Conservation (phyloP, 768 basidiomycete genomes). For the Austroboletus eburneus region DNA sequence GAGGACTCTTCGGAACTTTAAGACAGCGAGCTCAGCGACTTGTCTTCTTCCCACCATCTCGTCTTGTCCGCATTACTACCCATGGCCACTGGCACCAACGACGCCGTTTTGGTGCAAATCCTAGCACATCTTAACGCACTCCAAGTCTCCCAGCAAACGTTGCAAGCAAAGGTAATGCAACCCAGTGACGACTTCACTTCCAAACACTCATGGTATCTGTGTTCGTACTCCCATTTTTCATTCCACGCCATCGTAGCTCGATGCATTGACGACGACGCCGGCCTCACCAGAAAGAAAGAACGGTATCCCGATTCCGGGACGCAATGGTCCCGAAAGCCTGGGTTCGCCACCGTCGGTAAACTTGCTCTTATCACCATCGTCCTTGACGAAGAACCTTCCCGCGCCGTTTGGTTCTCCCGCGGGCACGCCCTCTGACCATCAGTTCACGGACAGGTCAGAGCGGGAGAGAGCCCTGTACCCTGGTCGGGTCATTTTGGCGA, state of each 20-base stretch:
- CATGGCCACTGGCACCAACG: conserved; percentile 29
- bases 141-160: conserved; percentile 68
- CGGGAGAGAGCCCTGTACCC: conserved; percentile 77
- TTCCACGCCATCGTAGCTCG: conserved; percentile 42
- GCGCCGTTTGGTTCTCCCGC: conserved; percentile 23
- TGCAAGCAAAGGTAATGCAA: conserved; percentile 69
- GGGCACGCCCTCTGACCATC: conserved; percentile 15
- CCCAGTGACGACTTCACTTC: not conserved
- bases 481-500: conserved; percentile 77
- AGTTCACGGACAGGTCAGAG: conserved; percentile 51
- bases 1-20: conserved; percentile 1
- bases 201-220: conserved; percentile 1
- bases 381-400: conserved; percentile 23
- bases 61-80: not conserved
- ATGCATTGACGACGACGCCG: conserved; percentile 37
- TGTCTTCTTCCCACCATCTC: too few relatives aligned
- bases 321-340: conserved; percentile 4
- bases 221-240: too few relatives aligned
- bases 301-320: conserved; percentile 26
- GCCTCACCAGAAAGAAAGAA: conserved; percentile 24
- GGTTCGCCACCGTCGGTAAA: conserved; percentile 23
- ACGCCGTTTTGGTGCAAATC: conserved; percentile 68
- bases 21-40: not conserved
- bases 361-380: conserved; percentile 29
- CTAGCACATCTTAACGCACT: conserved; percentile 65